A percentile compares a stretch with the other conserved stretches of the same genome.
phyloP scores from a whole-genome alignment of 1,139 yeast genomes.

The Geotrichum cucujoidarum region DNA sequence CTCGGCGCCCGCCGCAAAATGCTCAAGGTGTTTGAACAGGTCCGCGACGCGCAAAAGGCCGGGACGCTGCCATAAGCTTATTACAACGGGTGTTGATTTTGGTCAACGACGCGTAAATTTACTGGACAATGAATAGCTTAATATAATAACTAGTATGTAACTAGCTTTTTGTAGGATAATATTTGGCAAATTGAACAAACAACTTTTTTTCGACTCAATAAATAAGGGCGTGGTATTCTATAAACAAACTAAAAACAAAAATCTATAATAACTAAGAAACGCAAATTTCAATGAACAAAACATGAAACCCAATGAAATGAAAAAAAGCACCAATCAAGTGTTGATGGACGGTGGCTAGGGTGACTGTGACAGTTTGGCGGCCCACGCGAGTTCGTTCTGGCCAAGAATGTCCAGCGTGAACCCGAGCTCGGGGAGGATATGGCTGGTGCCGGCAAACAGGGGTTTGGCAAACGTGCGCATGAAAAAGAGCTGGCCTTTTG shows the following conservation, averaged over 20 bases:
- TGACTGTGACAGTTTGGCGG: slow-evolving; percentile 4
- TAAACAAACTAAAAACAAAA: background rate
- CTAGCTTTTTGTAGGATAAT: background rate
- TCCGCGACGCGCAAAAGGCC: slow-evolving; percentile 43
- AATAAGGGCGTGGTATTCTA: too few relatives aligned
- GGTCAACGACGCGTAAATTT: background rate
- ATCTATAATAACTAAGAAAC: background rate
- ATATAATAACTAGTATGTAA: background rate
- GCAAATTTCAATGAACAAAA: background rate
- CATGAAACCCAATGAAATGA: background rate
- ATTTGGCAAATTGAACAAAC: too few relatives aligned
- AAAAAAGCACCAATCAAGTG: background rate
- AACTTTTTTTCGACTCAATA: too few relatives aligned
- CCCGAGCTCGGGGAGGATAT: slow-evolving; percentile 34
- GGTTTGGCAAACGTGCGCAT: slow-evolving; percentile 76
- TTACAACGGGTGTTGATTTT: too few relatives aligned
- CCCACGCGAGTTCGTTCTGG: slow-evolving; percentile 47
- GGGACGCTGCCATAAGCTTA: background rate
- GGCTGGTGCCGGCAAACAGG: slow-evolving; percentile 60
- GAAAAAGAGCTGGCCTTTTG: slow-evolving; percentile 79
- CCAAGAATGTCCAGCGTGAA: slow-evolving; percentile 42
- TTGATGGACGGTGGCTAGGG: background rate
- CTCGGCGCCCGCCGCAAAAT: slow-evolving; percentile 92
- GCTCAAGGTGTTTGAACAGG: slow-evolving; percentile 83
- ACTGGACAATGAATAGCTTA: background rate